Evolutionary conservation across 768 basidiomycete species (phyloP), one percentile per base, ranked within the genome.

Genomic region (Suillus sp.): DNA sequence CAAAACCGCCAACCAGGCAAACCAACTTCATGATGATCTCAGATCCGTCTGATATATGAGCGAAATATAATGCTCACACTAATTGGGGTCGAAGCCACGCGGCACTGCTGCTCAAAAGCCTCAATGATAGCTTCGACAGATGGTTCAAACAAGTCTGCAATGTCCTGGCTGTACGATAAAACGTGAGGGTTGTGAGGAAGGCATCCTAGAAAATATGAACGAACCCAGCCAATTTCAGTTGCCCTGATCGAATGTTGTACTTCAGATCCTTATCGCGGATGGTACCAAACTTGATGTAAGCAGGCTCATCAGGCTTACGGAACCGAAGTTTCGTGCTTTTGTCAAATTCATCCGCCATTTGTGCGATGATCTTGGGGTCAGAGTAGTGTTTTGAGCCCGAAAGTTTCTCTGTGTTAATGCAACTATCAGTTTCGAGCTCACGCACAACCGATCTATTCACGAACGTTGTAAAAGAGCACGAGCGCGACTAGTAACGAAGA

Each of bases 1-100:
- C 79, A 64, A 83, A 85, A 0, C 83, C 83, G 2, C 84, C 84
- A 1, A 85, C 83, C 2, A 87, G 76, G 47, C 84, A 79, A n/a
- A 80, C 76, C 18, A 75, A 62, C 77, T 77, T 34, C 6, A 18
- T 3, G 0, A 7, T n/a, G 7, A 11, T 59, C 10, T 16, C 6
- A 60, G 1, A n/a, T 20, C 1, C 2, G 5, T 13, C 48, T 16
- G 4, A 37, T 30, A 25, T 42, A 42, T 27, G 35, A 3, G 7
- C 22, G 27, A 38, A 37, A 38, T 5, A 25, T 32, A 18, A 63
- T 38, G 67, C 72, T 61, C 67, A 74, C 80, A 40, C 66, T 64
- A 45, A 81, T 72, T 3, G 62, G 56, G 22, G 68, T 61, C 14
- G 25, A 40, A 1, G 71, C 68, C 14, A 65, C 72, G 5, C 62